Evolutionary conservation across 139 green algal genomes (phyloP).

Genomic region (Closterium sp.): DNA sequence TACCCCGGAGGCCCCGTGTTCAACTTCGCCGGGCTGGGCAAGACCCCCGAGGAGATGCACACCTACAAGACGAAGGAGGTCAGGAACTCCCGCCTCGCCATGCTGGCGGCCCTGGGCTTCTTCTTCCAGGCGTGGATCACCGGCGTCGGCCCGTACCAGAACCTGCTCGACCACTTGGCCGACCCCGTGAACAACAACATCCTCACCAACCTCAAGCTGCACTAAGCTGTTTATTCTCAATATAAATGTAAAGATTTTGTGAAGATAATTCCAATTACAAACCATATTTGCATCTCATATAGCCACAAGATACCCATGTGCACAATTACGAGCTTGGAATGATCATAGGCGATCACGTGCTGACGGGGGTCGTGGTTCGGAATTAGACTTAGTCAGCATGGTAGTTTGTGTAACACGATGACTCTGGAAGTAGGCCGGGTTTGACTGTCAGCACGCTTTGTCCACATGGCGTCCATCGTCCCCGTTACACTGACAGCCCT

Average conservation of each 20-base stretch:
- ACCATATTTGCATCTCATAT: too few relatives aligned
- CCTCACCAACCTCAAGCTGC: conserved; percentile 43
- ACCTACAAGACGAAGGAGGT: conserved; percentile 93
- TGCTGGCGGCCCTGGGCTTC: conserved; percentile 64
- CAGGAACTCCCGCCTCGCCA: conserved; percentile 92
- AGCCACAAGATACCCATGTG: too few relatives aligned
- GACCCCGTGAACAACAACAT: conserved; percentile 62
- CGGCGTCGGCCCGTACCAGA: conserved; percentile 68
- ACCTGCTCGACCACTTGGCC: conserved; percentile 74
- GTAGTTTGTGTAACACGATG: too few relatives aligned
- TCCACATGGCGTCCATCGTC: too few relatives aligned
- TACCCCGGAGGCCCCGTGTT: conserved; percentile 96
- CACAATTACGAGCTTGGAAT: too few relatives aligned
- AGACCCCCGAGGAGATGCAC: conserved; percentile 74
- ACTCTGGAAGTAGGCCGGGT: too few relatives aligned
- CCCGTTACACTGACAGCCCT: neutral
- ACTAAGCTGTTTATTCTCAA: conserved; percentile 23
- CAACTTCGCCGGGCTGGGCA: conserved; percentile 90
- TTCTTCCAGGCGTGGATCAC: conserved; percentile 77
- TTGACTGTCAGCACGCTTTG: too few relatives aligned
- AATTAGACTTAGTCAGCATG: too few relatives aligned
- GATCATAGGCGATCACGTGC: too few relatives aligned
- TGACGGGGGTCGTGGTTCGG: too few relatives aligned
- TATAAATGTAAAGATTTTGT: neutral
- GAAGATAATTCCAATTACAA: neutral